Conservation (phyloP, 352 stramenopile species). For the Globisporangium camurandrum region DNA sequence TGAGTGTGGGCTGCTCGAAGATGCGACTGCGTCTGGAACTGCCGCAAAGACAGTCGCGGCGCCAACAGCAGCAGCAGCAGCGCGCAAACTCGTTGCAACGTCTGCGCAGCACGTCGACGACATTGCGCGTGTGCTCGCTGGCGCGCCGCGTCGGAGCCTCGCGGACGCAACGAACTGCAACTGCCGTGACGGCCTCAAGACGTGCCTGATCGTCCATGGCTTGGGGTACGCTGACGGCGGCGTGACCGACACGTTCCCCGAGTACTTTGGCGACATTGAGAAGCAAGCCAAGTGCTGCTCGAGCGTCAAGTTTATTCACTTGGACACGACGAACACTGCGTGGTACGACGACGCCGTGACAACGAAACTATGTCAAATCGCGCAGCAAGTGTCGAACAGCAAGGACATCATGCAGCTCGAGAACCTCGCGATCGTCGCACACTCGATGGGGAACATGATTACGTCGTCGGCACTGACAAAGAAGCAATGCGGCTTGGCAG, state of each 20-base stretch:
- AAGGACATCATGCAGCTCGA: constrained; percentile 12
- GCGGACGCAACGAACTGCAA: constrained; percentile 8
- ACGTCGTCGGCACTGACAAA: constrained; percentile 16
- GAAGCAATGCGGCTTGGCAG: constrained; percentile 17
- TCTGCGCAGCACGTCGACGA: constrained; percentile 11
- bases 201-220: constrained; percentile 26
- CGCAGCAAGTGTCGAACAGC: constrained; percentile 7
- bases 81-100: constrained; percentile 4
- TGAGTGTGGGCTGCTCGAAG: constrained; percentile 7
- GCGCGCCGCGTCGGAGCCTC: constrained; percentile 10
- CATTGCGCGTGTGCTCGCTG: constrained; percentile 5
- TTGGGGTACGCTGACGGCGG: constrained; percentile 9
- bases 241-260: constrained; percentile 10
- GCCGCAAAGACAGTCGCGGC: not conserved
- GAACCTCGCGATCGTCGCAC: constrained; percentile 24
- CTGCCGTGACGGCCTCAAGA: constrained; percentile 13
- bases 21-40: not conserved
- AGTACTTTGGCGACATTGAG: constrained; percentile 19
- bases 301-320: constrained; percentile 20
- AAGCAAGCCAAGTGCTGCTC: constrained; percentile 25
- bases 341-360: constrained; percentile 20
- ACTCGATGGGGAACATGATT: constrained; percentile 51
- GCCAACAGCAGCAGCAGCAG: not conserved
- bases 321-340: constrained; percentile 17
- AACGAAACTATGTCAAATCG: constrained; percentile 15